phyloP scores from a whole-genome alignment of 2,329 filamentous ascomycete genomes.

The Paradendryphiella salina region DNA sequence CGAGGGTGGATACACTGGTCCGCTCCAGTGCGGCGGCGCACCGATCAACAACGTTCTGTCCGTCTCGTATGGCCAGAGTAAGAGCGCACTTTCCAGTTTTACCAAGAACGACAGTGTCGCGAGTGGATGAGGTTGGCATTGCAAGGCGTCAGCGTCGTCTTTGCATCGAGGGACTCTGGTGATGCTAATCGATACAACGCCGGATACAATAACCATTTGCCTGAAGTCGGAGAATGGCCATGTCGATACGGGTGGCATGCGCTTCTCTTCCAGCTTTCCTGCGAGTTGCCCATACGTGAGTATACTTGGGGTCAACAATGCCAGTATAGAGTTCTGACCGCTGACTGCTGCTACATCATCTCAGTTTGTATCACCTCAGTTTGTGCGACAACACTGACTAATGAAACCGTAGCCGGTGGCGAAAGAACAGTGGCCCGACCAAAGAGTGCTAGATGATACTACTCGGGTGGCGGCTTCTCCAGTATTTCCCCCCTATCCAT shows the following conservation, averaged over 20 bases:
- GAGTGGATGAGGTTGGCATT: conserved; percentile 52
- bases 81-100: conserved; percentile 56
- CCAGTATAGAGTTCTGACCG: background rate
- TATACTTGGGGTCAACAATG: background rate
- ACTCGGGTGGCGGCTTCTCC: conserved; percentile 52
- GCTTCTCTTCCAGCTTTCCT: conserved; percentile 63
- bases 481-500: conserved; percentile 51
- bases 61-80: conserved; percentile 58
- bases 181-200: conserved; percentile 20
- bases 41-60: conserved; percentile 58
- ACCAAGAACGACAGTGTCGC: conserved; percentile 55
- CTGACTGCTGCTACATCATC: conserved; percentile 46
- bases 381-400: conserved; percentile 55
- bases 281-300: conserved; percentile 65
- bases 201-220: conserved; percentile 22
- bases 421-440: conserved; percentile 43
- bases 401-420: conserved; percentile 49
- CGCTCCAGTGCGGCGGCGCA: conserved; percentile 47
- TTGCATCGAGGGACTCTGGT: conserved; percentile 53
- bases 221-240: conserved; percentile 17
- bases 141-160: conserved; percentile 52
- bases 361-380: conserved; percentile 65
- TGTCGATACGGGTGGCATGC: conserved; percentile 10
- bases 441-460: conserved; percentile 7
- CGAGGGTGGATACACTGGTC: conserved; percentile 22